Base-by-base conservation (phyloP, 2,329 filamentous ascomycete species). In the Beauveria brongniartii region DNA sequence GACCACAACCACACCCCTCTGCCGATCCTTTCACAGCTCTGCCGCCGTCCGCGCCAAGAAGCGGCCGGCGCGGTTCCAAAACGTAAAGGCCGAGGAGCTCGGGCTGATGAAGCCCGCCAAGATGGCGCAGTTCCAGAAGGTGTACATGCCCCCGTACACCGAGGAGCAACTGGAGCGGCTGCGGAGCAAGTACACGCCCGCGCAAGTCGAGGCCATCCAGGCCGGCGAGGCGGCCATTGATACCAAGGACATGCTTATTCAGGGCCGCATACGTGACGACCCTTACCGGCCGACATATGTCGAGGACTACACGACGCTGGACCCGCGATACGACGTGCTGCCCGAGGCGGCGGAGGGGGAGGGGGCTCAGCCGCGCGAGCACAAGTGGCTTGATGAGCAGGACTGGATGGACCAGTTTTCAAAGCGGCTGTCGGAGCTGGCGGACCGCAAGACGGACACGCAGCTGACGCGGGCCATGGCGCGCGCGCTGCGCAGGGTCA, bases 161-260 rank as follows among this genome's bases (percentile, higher is more conserved):
- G 75, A 80, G 46, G 80, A 86, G 65, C 87, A 94, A 70, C 82
- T 84, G 69, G 79, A 80, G 63, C 69, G 75, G 22, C 80, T 96
- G 62, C 74, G 75, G 62, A 76, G 84, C 69, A 83, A 82, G 67
- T 97, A 96, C 78, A 90, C 91, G 0, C 81, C 87, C 18, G 85
- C 88, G 71, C 93, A 97, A 77, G 80, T 95, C 67, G 85, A 84
- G 61, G 91, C 92, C 61, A 85, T 97, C 71, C 81, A 89, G 75
- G 89, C 89, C 53, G 92, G 88, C 68, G 92, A 97, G 75, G 77
- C 82, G 63, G 85, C 89, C 66, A 86, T 97, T 71, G 82, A 89
- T 70, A 78, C 87, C 10, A 79, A 85, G 65, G 91, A 97, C 73
- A 72, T 97, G 70, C 80, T 87, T 47, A 79, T 84, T 40, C 89